Percentiles rank a stretch among this genome's conserved stretches.
Conservation (phyloP, 306 rosid species). For the Vicia faba region DNA sequence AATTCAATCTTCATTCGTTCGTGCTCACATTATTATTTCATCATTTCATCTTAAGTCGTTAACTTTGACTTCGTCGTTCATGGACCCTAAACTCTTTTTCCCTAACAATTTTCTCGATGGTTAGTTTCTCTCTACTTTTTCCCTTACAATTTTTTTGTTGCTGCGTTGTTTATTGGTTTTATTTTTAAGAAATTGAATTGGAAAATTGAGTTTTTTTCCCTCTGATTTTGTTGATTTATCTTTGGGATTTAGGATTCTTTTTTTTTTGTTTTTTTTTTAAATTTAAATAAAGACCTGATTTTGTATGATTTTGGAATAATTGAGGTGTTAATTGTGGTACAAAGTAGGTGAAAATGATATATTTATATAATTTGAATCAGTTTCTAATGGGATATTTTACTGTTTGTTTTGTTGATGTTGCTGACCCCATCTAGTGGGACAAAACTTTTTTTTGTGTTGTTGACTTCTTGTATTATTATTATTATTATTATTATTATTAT, state of each 20-base stretch:
- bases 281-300: too few species aligned
- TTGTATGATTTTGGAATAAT: conserved; percentile 16
- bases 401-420: neutral
- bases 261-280: conserved; percentile 12
- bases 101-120: conserved; percentile 49
- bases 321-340: conserved; percentile 21
- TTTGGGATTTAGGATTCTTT: neutral
- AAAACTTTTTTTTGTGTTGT: neutral
- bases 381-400: neutral
- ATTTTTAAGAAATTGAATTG: neutral
- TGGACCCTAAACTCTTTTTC: conserved; percentile 53
- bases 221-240: conserved; percentile 9
- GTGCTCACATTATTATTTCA: neutral
- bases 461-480: conserved; percentile 1
- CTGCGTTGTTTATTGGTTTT: conserved; percentile 1
- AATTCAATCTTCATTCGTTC: neutral
- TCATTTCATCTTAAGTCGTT: too few species aligned
- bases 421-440: neutral
- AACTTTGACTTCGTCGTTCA: neutral
- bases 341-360: neutral
- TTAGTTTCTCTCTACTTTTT: conserved; percentile 26
- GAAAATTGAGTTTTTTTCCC: neutral
- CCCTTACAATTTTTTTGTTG: too few species aligned
- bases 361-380: neutral
- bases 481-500: neutral